Evolutionary conservation across 495 filamentous ascomycete genomes (phyloP), one percentile per base, ranked within the genome.

Genomic region (Aspergillus heteromorphus): DNA sequence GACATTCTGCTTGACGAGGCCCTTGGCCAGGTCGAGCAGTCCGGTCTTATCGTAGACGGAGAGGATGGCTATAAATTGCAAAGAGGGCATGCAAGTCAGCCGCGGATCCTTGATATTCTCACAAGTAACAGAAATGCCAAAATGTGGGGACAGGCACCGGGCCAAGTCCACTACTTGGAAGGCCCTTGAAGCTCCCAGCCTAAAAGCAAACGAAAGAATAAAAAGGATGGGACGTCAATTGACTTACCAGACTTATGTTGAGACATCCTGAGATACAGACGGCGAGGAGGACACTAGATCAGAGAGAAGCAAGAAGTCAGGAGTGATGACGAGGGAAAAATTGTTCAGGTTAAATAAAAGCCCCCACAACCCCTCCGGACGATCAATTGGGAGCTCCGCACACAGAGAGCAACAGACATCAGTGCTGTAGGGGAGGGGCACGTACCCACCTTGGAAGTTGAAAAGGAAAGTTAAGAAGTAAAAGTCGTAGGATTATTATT

Each of bases 21-120:
- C 93, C 71, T 97, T 97, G 57, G 93, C 93, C 49, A 98, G 81
- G 73, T 98, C 93, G 41, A 98, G 76, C 53, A 98, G 81, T 48
- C 93, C 93, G 51, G 92, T 96, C 86, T 98, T 98, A 78, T 98
- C 88, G 67, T 92, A 97, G 78, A 97, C 95, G 60, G 91, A 96
- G 65, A 98, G 81, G 64, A 98, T 97, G 40, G 93, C 93, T 86
- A 75, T 79, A 50, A 18, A 38, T 18, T 6, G 17, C 8, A 52
- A 8, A 43, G 11, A 51, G 29, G 19, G 8, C 38, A 27, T 16
- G 11, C 47, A 47, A 47, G 36, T 65, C 36, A 59, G 34, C 51
- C 40, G 53, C 41, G 29, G 45, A 52, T 19, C 25, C 55, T 1
- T 45, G 36, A 2, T 49, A 21, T 45, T 51, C 11, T 40, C 40